Evolutionary conservation across 2,329 filamentous ascomycete species (phyloP).

Genomic region (Bipolaris zeicola): DNA sequence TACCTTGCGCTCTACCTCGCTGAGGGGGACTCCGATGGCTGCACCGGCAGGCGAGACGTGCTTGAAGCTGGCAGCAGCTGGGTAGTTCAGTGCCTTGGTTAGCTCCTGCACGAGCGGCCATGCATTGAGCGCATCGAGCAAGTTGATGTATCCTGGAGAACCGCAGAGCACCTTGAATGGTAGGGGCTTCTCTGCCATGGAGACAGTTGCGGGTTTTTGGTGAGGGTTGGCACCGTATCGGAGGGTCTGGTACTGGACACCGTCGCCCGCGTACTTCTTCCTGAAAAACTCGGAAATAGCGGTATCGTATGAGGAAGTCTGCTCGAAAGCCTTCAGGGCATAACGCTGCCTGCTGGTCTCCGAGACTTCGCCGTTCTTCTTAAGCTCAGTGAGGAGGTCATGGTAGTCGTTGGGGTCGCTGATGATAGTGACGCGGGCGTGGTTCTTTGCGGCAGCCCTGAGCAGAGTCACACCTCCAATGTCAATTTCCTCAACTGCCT

Average conservation of each 20-base stretch:
- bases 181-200: conserved; percentile 70
- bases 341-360: conserved; percentile 85
- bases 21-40: conserved; percentile 88
- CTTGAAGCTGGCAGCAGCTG: conserved; percentile 95
- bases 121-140: conserved; percentile 93
- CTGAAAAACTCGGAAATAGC: conserved; percentile 98
- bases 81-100: conserved; percentile 82
- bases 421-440: conserved; percentile 91
- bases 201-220: conserved; percentile 94
- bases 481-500: conserved; percentile 98
- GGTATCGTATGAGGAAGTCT: conserved; percentile 94
- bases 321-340: conserved; percentile 96
- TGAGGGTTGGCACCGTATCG: conserved; percentile 97
- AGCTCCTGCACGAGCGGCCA: conserved; percentile 98
- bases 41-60: conserved; percentile 97
- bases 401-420: conserved; percentile 93
- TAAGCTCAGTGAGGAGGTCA: conserved; percentile 89
- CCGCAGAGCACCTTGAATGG: conserved; percentile 96
- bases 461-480: conserved; percentile 95
- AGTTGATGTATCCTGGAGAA: conserved; percentile 94
- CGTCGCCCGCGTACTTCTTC: conserved; percentile 89
- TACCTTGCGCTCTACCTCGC: conserved; percentile 87
- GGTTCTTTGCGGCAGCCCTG: conserved; percentile 97
- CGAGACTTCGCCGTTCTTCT: conserved; percentile 82
- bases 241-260: conserved; percentile 80